Base-by-base conservation (phyloP, 73 alveolate genomes). In the Loxodes magnus region DNA sequence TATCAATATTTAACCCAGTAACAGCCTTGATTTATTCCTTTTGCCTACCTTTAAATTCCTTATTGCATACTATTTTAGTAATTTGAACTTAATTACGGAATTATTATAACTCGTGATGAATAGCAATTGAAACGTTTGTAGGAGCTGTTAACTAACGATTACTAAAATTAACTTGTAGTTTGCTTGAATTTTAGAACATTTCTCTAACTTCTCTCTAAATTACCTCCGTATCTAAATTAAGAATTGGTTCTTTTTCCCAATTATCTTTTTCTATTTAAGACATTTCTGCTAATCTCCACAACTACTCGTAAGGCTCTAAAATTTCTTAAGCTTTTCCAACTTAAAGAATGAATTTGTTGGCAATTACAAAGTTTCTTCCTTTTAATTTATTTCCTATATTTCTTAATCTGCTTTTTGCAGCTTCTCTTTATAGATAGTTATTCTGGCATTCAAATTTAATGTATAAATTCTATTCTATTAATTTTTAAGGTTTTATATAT, bases 1-100 rank as follows among this genome's bases (percentile, higher is more conserved):
- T n/a, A n/a, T n/a, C n/a, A n/a, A n/a, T n/a, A n/a, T n/a, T n/a
- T n/a, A n/a, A n/a, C n/a, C n/a, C n/a, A n/a, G n/a, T n/a, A n/a
- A n/a, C n/a, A n/a, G n/a, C n/a, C n/a, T n/a, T n/a, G n/a, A n/a
- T n/a, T n/a, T n/a, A n/a, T n/a, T n/a, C n/a, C n/a, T n/a, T n/a
- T n/a, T 93, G 99, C 37, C 99, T 68, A 14, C 82, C 95, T 52
- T 93, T 85, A 35, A 93, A 62, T 5, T 97, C 99, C 63, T 75
- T 78, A 41, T 79, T 84, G 49, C 90, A 79, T 43, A 84, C 58
- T 2, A 81, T 60, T 39, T 75, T 63, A 25, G 79, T 59, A 21
- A 84, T 48, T 10, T 88, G 92, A 26, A 79, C 51, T 35, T 64
- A 58, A 31, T 46, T 60, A n/a, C n/a, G n/a, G n/a, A n/a, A n/a